These are phyloP conservation scores for Termitomyces sp. DNA, from an alignment of 768 basidiomycete species.

Conservation along the genomic window DNA sequence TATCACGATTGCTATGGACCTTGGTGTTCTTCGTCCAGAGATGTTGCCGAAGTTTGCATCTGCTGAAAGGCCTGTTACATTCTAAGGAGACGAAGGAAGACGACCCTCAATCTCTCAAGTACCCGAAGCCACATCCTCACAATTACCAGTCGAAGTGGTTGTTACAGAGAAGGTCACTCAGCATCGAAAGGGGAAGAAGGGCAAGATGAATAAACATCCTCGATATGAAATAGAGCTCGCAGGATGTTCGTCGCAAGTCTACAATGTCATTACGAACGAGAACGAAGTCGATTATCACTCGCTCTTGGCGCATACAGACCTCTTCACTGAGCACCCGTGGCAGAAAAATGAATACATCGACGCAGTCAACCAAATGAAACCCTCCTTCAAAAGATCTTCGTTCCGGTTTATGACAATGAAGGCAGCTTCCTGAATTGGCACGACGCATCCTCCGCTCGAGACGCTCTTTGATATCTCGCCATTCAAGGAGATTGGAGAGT, in stretches of 20 bases:
- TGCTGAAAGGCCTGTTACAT: not conserved
- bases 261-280: not conserved
- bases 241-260: not conserved
- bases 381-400: not conserved
- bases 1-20: constrained; percentile 2
- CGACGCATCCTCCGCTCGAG: not conserved
- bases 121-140: too few species aligned
- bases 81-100: not conserved
- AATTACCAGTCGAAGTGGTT: not conserved
- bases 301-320: not conserved
- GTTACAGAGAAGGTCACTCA: too few species aligned
- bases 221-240: not conserved
- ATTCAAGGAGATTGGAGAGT: not conserved
- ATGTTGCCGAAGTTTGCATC: not conserved
- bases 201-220: not conserved
- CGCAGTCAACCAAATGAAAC: constrained; percentile 1
- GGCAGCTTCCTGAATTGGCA: not conserved
- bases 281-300: not conserved
- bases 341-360: not conserved
- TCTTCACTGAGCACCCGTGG: not conserved
- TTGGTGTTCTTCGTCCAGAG: not conserved
- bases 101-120: not conserved
- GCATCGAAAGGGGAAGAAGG: not conserved
- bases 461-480: not conserved
- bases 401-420: not conserved